phyloP scores from a whole-genome alignment of 2,329 filamentous ascomycete genomes.

The Neurospora sp. region DNA sequence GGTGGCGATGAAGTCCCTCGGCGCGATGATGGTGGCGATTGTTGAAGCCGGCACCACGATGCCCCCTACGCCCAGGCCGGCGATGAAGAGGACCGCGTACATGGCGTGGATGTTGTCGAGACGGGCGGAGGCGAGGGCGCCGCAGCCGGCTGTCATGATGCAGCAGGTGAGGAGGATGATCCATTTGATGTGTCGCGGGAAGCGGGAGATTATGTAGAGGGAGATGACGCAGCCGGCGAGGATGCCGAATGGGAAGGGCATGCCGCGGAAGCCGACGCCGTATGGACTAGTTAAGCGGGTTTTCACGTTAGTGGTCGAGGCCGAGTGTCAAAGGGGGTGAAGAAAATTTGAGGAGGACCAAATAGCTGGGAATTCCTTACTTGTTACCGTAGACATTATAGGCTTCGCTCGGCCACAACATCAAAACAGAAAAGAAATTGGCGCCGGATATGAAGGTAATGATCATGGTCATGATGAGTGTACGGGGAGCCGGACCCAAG shows the following conservation, averaged over 20 bases:
- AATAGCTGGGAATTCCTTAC: conserved; percentile 6
- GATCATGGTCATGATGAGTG: conserved; percentile 40
- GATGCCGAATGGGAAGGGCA: conserved; percentile 57
- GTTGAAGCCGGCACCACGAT: conserved; percentile 60
- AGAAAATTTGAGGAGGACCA: neutral
- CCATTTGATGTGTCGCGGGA: conserved; percentile 48
- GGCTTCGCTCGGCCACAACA: conserved; percentile 55
- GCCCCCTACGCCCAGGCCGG: conserved; percentile 55
- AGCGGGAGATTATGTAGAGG: conserved; percentile 45
- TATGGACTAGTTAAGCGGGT: conserved; percentile 29
- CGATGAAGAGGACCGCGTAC: conserved; percentile 49
- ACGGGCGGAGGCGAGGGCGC: conserved; percentile 39
- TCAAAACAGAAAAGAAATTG: conserved; percentile 46
- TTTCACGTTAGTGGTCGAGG: neutral
- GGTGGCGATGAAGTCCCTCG: conserved; percentile 61
- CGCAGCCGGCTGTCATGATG: conserved; percentile 57
- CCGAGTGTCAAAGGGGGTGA: neutral
- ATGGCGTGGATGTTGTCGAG: conserved; percentile 43
- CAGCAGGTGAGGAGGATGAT: conserved; percentile 50
- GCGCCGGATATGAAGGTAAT: conserved; percentile 51
- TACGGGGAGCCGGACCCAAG: conserved; percentile 34
- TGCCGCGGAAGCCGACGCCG: conserved; percentile 52
- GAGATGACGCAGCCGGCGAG: conserved; percentile 50
- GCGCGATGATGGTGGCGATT: conserved; percentile 60
- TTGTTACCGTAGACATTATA: conserved; percentile 59